Base-by-base conservation (phyloP, 2,329 filamentous ascomycete species). In the Paracoccidioides lutzii region DNA sequence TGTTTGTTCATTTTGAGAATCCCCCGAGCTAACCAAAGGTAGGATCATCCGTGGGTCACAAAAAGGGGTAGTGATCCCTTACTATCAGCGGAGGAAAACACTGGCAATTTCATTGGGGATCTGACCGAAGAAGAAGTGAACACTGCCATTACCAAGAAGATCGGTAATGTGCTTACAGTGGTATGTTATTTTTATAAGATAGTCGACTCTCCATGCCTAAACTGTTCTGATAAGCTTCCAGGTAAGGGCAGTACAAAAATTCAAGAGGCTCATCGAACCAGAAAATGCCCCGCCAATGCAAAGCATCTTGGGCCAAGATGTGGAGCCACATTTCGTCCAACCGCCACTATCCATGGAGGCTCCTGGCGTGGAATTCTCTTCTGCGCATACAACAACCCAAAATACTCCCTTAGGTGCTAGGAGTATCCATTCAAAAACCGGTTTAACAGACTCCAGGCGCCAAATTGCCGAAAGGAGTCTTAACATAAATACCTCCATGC, bases 41-140 rank as follows among this genome's bases (percentile, higher is more conserved):
- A 91, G 81, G 85, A 63, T 30, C 93, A 98, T 67, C 82, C 89
- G 0, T 98, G 93, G 93, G 89, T 98, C 12, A 97, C 91, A 5
- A 86, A 82, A 64, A 73, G 80, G 55, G 90, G 89, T 12, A 79
- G 75, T 6, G 91, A 97, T 69, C 82, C 82, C 58, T 75, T 98
- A 12, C 77, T 97, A 10, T 81, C 88, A 6, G 79, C 81, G 46
- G 86, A 90, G 60, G 90, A 96, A 66, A 98, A 98, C 63, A 94
- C 88, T 45, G 81, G 85, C 9, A 79, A 90, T 60, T 75, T 89
- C 14, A 77, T 97, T 37, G 88, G 90, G 59, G 81, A 84, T 4
- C 91, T 91, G 0, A 97, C 91, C 56, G 87, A 93, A 62, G 83
- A 90, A 55, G 93, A 98, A 71, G 81, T 96, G 66, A 89, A 89